Percentiles rank a stretch among this genome's conserved stretches.
Conservation (phyloP, 441 rosid genomes). For the Theobroma grandiflorum region DNA sequence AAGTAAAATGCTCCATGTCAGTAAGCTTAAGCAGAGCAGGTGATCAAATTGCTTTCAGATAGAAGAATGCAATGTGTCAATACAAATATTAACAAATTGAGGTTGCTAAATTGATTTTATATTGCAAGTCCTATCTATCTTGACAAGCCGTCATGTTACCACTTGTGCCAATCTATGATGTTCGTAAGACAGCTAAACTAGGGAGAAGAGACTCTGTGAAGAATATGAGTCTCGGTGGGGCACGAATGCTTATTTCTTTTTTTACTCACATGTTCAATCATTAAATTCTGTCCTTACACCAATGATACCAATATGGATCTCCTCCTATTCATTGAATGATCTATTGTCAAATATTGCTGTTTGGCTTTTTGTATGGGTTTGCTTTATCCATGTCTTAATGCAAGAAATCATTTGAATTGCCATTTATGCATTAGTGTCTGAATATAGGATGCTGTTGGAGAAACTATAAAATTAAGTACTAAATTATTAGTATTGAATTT, state of each 20-base stretch:
- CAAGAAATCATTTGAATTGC: constrained; percentile 14
- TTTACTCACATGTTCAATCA: background rate
- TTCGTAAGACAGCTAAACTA: constrained; percentile 16
- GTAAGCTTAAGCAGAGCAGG: background rate
- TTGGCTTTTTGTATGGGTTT: background rate
- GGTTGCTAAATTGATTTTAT: background rate
- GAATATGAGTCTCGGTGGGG: background rate
- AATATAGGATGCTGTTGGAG: background rate
- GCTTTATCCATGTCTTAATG: background rate
- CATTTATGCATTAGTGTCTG: constrained; percentile 1
- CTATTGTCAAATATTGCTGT: background rate
- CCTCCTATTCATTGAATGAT: background rate
- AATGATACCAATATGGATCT: background rate
- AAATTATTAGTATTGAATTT: constrained; percentile 4
- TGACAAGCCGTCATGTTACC: background rate
- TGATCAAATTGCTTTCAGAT: background rate
- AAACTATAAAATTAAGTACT: constrained; percentile 11
- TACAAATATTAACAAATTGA: background rate
- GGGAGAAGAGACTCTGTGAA: constrained; percentile 10
- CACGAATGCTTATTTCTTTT: background rate
- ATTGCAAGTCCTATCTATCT: background rate
- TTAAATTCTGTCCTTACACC: background rate
- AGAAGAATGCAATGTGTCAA: background rate
- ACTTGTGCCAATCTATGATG: background rate
- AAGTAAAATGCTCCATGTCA: constrained; percentile 6